Conservation (phyloP, 345 rosid species). For the Sonneratia caseolaris region DNA sequence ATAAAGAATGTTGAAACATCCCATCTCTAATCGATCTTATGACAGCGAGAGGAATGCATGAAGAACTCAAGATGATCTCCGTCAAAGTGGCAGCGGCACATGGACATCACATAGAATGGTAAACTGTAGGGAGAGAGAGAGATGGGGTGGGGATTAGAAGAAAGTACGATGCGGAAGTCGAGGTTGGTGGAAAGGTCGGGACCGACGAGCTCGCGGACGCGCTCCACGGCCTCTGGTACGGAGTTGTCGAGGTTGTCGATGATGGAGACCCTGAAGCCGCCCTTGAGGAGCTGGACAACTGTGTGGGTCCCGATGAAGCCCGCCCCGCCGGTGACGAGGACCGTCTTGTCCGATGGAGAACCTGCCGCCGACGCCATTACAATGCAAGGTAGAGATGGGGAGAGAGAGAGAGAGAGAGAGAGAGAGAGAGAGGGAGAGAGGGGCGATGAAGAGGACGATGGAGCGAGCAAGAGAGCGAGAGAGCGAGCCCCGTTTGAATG, state of each 20-base stretch:
- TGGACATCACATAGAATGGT: neutral
- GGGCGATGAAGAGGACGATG: neutral
- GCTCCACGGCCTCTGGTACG: slow-evolving; percentile 60
- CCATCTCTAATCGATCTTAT: neutral
- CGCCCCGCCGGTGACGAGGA: slow-evolving; percentile 96
- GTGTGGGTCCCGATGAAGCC: slow-evolving; percentile 95
- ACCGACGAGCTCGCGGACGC: slow-evolving; percentile 73
- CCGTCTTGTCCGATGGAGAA: slow-evolving; percentile 13
- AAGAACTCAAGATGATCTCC: neutral
- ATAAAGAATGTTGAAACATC: neutral
- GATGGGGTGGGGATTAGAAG: neutral
- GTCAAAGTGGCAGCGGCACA: neutral
- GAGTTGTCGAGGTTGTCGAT: slow-evolving; percentile 89
- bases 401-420: neutral
- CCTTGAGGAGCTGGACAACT: slow-evolving; percentile 70
- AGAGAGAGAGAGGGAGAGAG: neutral
- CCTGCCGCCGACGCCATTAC: neutral
- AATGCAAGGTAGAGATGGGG: neutral
- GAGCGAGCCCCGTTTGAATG: slow-evolving; percentile 1
- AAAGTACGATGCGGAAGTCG: slow-evolving; percentile 57
- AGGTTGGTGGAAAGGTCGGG: slow-evolving; percentile 61
- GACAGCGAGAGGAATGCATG: neutral
- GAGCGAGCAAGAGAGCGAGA: neutral
- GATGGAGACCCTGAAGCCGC: slow-evolving; percentile 66
- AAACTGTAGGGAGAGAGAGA: neutral